These are phyloP conservation scores for Orbilia ellipsospora DNA, from an alignment of 2,329 filamentous ascomycete species.

Conservation along the genomic window DNA sequence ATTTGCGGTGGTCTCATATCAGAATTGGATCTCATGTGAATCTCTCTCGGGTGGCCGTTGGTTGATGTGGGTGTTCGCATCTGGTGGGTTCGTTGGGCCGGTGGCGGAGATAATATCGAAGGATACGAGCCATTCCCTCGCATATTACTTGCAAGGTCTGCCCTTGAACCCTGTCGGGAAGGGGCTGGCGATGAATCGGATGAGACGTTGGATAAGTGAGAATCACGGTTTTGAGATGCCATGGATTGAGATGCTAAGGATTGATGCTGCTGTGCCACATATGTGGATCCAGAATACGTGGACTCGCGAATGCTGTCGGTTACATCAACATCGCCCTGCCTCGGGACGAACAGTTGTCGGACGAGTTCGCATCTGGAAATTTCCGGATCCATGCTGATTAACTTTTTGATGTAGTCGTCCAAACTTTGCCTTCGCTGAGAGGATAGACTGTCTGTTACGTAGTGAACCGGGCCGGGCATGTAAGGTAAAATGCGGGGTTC, in stretches of 20 bases:
- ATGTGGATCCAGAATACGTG: slow-evolving; percentile 52
- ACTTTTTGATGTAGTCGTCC: slow-evolving; percentile 93
- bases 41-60: slow-evolving; percentile 63
- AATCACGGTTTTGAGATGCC: slow-evolving; percentile 70
- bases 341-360: slow-evolving; percentile 87
- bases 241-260: slow-evolving; percentile 15
- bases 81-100: slow-evolving; percentile 60
- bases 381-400: slow-evolving; percentile 82
- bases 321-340: slow-evolving; percentile 92
- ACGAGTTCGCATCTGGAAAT: slow-evolving; percentile 87
- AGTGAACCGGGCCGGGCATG: slow-evolving; percentile 97
- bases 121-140: slow-evolving; percentile 67
- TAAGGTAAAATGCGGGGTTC: slow-evolving; percentile 83
- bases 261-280: slow-evolving; percentile 52
- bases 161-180: slow-evolving; percentile 74
- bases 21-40: slow-evolving; percentile 60
- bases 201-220: slow-evolving; percentile 74
- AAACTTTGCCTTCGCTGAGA: slow-evolving; percentile 91
- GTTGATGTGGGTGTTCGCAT: slow-evolving; percentile 56
- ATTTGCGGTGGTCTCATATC: slow-evolving; percentile 62
- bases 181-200: slow-evolving; percentile 71
- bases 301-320: slow-evolving; percentile 70
- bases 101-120: slow-evolving; percentile 68
- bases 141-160: slow-evolving; percentile 68
- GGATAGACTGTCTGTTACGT: slow-evolving; percentile 97